Conservation (phyloP, 768 basidiomycete species). For the Pleurotus cornucopiae region DNA sequence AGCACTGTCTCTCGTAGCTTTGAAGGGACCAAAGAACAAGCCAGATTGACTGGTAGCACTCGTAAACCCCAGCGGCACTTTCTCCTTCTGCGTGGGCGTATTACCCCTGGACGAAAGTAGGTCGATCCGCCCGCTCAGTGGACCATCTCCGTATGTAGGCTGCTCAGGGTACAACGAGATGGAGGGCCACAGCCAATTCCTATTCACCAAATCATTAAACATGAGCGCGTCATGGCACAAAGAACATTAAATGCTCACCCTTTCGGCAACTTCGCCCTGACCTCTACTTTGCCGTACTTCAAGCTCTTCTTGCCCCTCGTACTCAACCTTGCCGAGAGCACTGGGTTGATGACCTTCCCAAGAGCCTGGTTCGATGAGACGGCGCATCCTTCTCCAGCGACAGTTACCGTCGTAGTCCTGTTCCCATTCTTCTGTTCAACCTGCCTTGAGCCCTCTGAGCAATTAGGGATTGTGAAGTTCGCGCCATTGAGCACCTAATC, state of each 20-base stretch:
- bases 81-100: background rate
- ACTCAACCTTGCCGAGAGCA: conserved; percentile 69
- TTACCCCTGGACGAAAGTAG: conserved; percentile 1
- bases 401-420: conserved; percentile 18
- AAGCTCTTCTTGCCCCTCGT: conserved; percentile 60
- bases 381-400: conserved; percentile 29
- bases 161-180: conserved; percentile 72
- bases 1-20: conserved; percentile 1
- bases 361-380: conserved; percentile 32
- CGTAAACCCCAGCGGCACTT: conserved; percentile 12
- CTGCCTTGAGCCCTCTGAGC: conserved; percentile 29
- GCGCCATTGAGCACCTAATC: conserved; percentile 20
- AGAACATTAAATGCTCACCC: conserved; percentile 40
- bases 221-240: conserved; percentile 22
- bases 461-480: conserved; percentile 38
- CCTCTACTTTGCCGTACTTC: conserved; percentile 56
- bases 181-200: conserved; percentile 73
- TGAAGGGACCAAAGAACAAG: background rate
- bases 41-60: conserved; percentile 29
- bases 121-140: conserved; percentile 33
- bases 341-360: conserved; percentile 63
- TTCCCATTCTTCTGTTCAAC: conserved; percentile 18
- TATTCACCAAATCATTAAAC: conserved; percentile 17
- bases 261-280: conserved; percentile 57
- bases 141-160: conserved; percentile 61